Percentiles rank a stretch among this genome's conserved stretches.
These are phyloP conservation scores for Biscogniauxia mediterranea DNA, from an alignment of 2,329 filamentous ascomycete species.

Conservation along the genomic window DNA sequence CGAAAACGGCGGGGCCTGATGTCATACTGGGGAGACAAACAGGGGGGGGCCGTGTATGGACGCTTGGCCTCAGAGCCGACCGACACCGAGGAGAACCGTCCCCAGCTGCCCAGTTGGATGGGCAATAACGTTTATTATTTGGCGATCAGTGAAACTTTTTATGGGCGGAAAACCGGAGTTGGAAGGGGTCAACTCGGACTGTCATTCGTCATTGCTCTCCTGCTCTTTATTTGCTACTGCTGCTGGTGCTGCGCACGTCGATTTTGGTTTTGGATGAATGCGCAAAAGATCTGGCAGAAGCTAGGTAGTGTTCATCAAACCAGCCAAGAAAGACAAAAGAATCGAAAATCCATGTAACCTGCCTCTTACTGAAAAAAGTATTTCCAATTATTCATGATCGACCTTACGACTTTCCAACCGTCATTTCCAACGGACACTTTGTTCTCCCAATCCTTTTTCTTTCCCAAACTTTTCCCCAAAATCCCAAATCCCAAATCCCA, in stretches of 20 bases:
- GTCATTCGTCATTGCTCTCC: constrained; percentile 16
- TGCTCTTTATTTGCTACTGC: background rate
- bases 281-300: background rate
- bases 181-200: constrained; percentile 6
- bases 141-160: constrained; percentile 1
- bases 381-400: background rate
- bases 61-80: background rate
- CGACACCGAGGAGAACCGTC: background rate
- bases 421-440: background rate
- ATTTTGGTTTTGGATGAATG: background rate
- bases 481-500: no score
- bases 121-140: constrained; percentile 1
- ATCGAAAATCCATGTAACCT: background rate
- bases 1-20: constrained; percentile 16
- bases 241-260: background rate
- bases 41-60: background rate
- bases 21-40: constrained; percentile 8
- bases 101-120: constrained; percentile 7
- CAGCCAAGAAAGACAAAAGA: background rate
- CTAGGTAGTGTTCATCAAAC: background rate
- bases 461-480: background rate
- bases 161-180: background rate
- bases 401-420: background rate
- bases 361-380: background rate
- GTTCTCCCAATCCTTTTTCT: background rate